phyloP scores from a whole-genome alignment of 805 yeast genomes.

The Candida palmyrensis region DNA sequence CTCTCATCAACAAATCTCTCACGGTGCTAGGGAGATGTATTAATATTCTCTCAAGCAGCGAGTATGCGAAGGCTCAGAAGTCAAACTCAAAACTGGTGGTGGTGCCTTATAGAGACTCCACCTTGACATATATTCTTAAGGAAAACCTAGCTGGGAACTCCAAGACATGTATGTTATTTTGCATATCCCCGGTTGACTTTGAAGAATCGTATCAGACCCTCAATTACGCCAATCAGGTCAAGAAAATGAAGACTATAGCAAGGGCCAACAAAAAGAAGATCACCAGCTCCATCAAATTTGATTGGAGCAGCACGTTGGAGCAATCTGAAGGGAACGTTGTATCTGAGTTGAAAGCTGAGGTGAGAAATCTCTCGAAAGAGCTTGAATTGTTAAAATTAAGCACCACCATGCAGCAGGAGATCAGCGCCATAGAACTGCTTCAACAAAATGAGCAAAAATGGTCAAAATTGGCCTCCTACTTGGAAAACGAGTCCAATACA shows the following conservation, averaged over 20 bases:
- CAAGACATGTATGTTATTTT: conserved; percentile 85
- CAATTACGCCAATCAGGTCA: conserved; percentile 74
- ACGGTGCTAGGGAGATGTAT: conserved; percentile 73
- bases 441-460: conserved; percentile 12
- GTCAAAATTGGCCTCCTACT: conserved; percentile 21
- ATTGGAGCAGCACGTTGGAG: conserved; percentile 21
- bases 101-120: conserved; percentile 72
- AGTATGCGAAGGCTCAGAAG: conserved; percentile 9
- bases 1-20: conserved; percentile 70
- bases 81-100: conserved; percentile 38
- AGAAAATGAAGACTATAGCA: conserved; percentile 61
- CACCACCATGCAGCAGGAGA: conserved; percentile 3
- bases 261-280: conserved; percentile 30
- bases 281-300: conserved; percentile 15
- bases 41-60: conserved; percentile 42
- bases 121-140: conserved; percentile 67
- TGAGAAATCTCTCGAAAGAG: conserved; percentile 23
- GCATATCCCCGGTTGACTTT: conserved; percentile 73
- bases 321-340: conserved; percentile 20
- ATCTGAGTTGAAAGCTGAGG: conserved; percentile 26
- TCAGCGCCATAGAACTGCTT: no score
- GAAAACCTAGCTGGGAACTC: conserved; percentile 81
- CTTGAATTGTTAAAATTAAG: conserved; percentile 12
- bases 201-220: conserved; percentile 75
- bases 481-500: conserved; percentile 26